A percentile compares a stretch with the other conserved stretches of the same genome.
These are phyloP conservation scores for Blastocystis sp. DNA, from an alignment of 352 stramenopile species.

Conservation along the genomic window DNA sequence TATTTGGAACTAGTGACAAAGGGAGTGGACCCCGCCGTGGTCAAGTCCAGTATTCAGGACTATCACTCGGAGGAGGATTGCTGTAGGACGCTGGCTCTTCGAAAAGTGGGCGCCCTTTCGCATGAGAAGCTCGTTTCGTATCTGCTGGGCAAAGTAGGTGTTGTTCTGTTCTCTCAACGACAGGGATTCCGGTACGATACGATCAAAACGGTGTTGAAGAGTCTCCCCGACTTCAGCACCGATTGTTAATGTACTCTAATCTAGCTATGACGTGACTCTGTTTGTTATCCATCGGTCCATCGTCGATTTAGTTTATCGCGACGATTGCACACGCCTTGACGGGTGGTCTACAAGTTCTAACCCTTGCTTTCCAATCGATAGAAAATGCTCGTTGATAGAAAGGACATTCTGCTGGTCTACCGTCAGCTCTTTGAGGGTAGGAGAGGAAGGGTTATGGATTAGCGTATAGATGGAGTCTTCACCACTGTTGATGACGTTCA, in stretches of 20 bases:
- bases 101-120: background rate
- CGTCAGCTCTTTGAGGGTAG: constrained; percentile 38
- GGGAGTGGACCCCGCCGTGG: background rate
- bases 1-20: background rate
- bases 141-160: background rate
- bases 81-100: background rate
- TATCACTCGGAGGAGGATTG: constrained; percentile 7
- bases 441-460: background rate
- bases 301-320: background rate
- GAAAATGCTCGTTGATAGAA: constrained; percentile 49
- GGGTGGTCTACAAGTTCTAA: background rate
- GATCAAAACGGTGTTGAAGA: background rate
- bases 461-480: background rate
- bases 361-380: background rate
- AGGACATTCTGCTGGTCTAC: constrained; percentile 42
- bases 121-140: background rate
- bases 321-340: no score
- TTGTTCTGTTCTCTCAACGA: background rate
- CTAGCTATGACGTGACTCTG: background rate
- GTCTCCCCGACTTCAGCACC: background rate
- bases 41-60: background rate
- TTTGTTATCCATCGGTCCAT: constrained; percentile 1
- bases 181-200: background rate
- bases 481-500: constrained; percentile 4
- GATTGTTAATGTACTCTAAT: background rate